These are phyloP conservation scores for Protostelium mycophagum DNA, from an alignment of 78 protist species.

Conservation along the genomic window DNA sequence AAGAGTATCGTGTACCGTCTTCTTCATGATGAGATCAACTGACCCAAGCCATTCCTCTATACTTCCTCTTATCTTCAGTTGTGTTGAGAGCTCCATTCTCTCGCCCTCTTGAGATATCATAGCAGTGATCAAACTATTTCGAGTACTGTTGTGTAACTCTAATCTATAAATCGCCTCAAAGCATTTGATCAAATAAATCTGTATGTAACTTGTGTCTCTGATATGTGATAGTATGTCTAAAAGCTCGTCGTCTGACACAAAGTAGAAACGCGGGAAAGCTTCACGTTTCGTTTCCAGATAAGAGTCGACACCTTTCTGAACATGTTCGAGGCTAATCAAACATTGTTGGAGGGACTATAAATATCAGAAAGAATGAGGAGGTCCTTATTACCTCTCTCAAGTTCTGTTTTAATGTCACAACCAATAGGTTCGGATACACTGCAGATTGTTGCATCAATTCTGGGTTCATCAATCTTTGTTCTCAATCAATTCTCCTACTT, in stretches of 20 bases:
- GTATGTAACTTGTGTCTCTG: slow-evolving; percentile 61
- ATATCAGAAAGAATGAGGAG: not conserved
- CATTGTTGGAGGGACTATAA: not conserved
- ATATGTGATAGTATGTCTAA: slow-evolving; percentile 76
- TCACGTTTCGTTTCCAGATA: slow-evolving; percentile 88
- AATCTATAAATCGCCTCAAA: slow-evolving; percentile 74
- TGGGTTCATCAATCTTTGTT: not conserved
- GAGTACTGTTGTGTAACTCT: slow-evolving; percentile 11
- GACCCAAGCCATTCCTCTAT: not conserved
- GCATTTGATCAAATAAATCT: slow-evolving; percentile 87
- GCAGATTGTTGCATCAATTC: not conserved
- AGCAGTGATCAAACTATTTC: not conserved
- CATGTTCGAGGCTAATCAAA: slow-evolving; percentile 81
- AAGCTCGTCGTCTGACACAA: slow-evolving; percentile 94
- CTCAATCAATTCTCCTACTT: slow-evolving; percentile 65
- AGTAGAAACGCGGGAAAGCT: slow-evolving; percentile 92
- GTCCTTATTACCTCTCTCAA: slow-evolving; percentile 18
- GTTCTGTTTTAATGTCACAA: slow-evolving; percentile 31
- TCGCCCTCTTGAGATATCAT: not conserved
- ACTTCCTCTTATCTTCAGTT: not conserved
- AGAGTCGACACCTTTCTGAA: slow-evolving; percentile 41
- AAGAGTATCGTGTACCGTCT: not conserved
- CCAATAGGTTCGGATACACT: slow-evolving; percentile 43
- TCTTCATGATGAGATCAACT: not conserved
- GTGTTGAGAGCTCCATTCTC: not conserved